Evolutionary conservation across 768 basidiomycete species (phyloP), one percentile per base, ranked within the genome.

Genomic region (Boletus vermiculosoides): DNA sequence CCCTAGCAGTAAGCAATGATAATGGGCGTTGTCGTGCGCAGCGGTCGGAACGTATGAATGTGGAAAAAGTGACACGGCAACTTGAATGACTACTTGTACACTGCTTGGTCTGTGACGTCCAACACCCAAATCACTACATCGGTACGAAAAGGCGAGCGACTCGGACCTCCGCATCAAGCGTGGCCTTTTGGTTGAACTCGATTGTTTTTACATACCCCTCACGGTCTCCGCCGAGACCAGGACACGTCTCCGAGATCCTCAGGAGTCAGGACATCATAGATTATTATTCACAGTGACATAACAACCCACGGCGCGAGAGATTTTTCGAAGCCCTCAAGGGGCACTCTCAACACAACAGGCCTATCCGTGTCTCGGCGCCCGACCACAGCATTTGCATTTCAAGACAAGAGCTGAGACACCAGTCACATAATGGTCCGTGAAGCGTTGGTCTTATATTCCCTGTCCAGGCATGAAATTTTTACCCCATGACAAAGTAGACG

Each of bases 11-110:
- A 16, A 31, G 34, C 42, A 34, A 39, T 8, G 31, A 28, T 31
- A 16, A 12, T 44, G 28, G 39, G 48, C 46, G 63, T 34, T 22
- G 57, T 48, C 37, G 50, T 50, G 22, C 23, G 41, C 25, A 45
- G 28, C 45, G 37, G 30, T 23, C 33, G 10, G 25, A 20, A 20
- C 39, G 44, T 39, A 40, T 41, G 41, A 31, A 33, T 22, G 50
- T 46, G 36, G 22, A 28, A 61, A 36, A n/a, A 7, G 36, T 49
- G 46, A 60, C 41, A 22, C 45, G 44, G n/a, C n/a, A n/a, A n/a
- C n/a, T n/a, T n/a, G n/a, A n/a, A n/a, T n/a, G n/a, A n/a, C n/a
- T n/a, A n/a, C n/a, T n/a, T n/a, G n/a, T n/a, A n/a, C n/a, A n/a
- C n/a, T n/a, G n/a, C n/a, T n/a, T n/a, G n/a, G n/a, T n/a, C n/a